phyloP scores from a whole-genome alignment of 768 basidiomycete species.

The Tulasnella sp. region DNA sequence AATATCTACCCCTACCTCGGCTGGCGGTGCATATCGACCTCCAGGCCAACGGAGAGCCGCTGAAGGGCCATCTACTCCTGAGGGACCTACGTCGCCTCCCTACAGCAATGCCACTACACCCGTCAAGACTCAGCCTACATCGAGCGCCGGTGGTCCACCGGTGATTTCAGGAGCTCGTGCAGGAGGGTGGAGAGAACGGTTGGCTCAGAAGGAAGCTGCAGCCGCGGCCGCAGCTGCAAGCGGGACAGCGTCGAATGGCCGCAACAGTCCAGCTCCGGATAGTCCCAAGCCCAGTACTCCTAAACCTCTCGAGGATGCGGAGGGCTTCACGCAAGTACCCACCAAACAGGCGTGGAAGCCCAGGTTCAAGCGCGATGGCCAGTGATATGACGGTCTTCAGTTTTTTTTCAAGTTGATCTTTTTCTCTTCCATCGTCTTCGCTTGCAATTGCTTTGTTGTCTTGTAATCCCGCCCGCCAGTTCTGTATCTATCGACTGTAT shows the following conservation, averaged over 20 bases:
- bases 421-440: background rate
- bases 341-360: slow-evolving; percentile 6
- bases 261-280: slow-evolving; percentile 1
- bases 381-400: background rate
- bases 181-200: slow-evolving; percentile 51
- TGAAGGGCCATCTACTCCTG: slow-evolving; percentile 22
- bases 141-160: slow-evolving; percentile 17
- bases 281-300: background rate
- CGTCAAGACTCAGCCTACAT: slow-evolving; percentile 13
- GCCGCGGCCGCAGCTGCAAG: slow-evolving; percentile 25
- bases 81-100: background rate
- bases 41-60: slow-evolving; percentile 17
- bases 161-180: slow-evolving; percentile 25
- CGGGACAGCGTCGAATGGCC: slow-evolving; percentile 17
- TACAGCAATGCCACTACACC: slow-evolving; percentile 19
- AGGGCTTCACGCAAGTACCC: slow-evolving; percentile 9
- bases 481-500: background rate
- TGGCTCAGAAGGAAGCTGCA: slow-evolving; percentile 36
- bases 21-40: slow-evolving; percentile 13
- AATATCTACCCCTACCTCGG: background rate
- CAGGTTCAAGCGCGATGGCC: background rate
- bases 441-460: background rate
- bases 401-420: background rate
- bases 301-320: slow-evolving; percentile 8
- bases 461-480: background rate